Evolutionary conservation across 2,329 filamentous ascomycete species (phyloP), one percentile per base, ranked within the genome.

Genomic region (Cercospora sojina): DNA sequence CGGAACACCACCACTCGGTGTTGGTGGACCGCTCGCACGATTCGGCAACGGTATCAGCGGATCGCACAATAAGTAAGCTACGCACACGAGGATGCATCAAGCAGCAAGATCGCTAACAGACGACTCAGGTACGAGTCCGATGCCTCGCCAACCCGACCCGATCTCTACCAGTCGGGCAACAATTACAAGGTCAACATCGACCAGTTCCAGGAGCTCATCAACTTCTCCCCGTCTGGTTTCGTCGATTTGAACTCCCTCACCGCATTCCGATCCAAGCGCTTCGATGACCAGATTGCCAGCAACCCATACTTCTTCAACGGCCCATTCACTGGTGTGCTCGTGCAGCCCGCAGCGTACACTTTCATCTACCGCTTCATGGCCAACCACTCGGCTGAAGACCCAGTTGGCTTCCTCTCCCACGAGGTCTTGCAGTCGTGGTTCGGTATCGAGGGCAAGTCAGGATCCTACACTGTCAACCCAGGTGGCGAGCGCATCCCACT

Each of bases 111-210:
- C 5, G 25, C 56, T 60, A 18, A 60, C 38, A 49, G 3, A 5
- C 8, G 13, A 18, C 3, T 12, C 41, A 61, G 59, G n/a, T 79
- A 78, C 67, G 77, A 79, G 70, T 70, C 68, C 20, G 77, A 79
- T 59, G 75, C 67, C 7, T 77, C 75, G 6, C 76, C 77, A 2
- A 75, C 73, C 6, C 70, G 77, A 27, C 73, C 71, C 49, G 76
- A 79, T 55, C 61, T 78, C 3, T 78, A 77, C 64, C 62, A 72
- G 32, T 62, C 57, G 4, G 75, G 74, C 43, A 72, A 76, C 67
- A 71, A 75, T 57, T 74, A 70, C 64, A 69, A 70, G 8, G 62
- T 74, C 16, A 63, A 71, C 56, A 64, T 74, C 53, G 31, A 58
- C 23, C 70, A 74, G 20, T 76, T 75, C 69, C 72, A 76, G 47